phyloP scores from a whole-genome alignment of 1,284 basidiomycete species.

The Mycosarcoma maydis region DNA sequence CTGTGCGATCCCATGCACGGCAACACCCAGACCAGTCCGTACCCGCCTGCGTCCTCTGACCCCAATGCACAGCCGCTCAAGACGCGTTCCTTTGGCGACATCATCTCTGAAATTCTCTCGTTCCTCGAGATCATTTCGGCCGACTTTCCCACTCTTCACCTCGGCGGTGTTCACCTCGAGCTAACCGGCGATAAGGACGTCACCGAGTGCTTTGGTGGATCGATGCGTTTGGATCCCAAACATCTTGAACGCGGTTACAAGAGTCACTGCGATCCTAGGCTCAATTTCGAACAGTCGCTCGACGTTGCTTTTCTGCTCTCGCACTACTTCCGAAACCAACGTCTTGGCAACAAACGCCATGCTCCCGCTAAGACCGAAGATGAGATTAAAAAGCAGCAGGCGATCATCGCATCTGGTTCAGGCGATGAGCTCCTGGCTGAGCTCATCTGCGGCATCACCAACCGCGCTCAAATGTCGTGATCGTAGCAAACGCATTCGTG shows the following conservation, averaged over 20 bases:
- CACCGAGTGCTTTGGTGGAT: slow-evolving; percentile 73
- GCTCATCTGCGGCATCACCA: slow-evolving; percentile 42
- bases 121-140: slow-evolving; percentile 75
- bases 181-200: slow-evolving; percentile 96
- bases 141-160: slow-evolving; percentile 72
- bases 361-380: slow-evolving; percentile 22
- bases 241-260: slow-evolving; percentile 71
- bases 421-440: slow-evolving; percentile 46
- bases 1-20: slow-evolving; percentile 98
- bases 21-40: slow-evolving; percentile 70
- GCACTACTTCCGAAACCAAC: slow-evolving; percentile 56
- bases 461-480: slow-evolving; percentile 18
- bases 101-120: slow-evolving; percentile 85
- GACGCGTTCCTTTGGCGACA: slow-evolving; percentile 88
- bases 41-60: slow-evolving; percentile 48
- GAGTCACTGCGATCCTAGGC: slow-evolving; percentile 66
- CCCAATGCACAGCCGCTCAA: slow-evolving; percentile 57
- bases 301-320: slow-evolving; percentile 64
- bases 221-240: slow-evolving; percentile 72
- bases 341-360: slow-evolving; percentile 27
- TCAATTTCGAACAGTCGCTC: slow-evolving; percentile 72
- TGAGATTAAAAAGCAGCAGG: slow-evolving; percentile 43
- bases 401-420: slow-evolving; percentile 37
- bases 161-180: slow-evolving; percentile 96
- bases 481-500: not conserved